Conservation (phyloP, 257 asterid genomes). For the Solanum paucissectum region DNA sequence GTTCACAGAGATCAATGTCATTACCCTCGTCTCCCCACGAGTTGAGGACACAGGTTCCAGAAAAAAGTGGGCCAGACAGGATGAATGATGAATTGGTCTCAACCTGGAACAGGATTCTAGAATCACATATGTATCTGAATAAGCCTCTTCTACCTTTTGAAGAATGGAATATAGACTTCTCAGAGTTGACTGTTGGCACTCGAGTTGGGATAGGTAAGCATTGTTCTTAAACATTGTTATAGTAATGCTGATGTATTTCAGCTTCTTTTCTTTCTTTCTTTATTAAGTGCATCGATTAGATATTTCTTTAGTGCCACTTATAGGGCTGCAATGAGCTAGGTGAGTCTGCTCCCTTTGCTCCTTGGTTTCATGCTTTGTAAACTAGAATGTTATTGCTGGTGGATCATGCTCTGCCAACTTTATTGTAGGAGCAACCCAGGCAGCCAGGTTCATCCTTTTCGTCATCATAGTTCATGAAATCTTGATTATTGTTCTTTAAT, state of each 20-base stretch:
- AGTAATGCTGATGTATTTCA: neutral
- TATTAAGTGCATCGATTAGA: neutral
- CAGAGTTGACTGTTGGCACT: slow-evolving; percentile 81
- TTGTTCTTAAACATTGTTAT: neutral
- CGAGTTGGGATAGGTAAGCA: slow-evolving; percentile 93
- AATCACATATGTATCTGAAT: slow-evolving; percentile 62
- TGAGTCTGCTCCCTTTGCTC: neutral
- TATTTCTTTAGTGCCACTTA: neutral
- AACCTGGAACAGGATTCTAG: slow-evolving; percentile 82
- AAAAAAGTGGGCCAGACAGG: slow-evolving; percentile 14
- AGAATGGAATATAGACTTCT: slow-evolving; percentile 90
- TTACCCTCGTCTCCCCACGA: slow-evolving; percentile 95
- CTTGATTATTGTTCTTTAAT: neutral
- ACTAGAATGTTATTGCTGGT: neutral
- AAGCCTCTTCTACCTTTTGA: slow-evolving; percentile 76
- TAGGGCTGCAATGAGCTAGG: neutral
- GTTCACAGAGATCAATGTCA: slow-evolving; percentile 55
- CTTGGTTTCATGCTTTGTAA: neutral
- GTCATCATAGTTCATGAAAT: neutral
- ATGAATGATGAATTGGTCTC: slow-evolving; percentile 57
- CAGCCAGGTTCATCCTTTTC: neutral
- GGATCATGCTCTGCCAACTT: neutral
- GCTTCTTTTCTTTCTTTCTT: neutral
- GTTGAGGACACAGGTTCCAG: slow-evolving; percentile 45
- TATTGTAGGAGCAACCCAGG: neutral